Evolutionary conservation across 768 basidiomycete genomes (phyloP).

Genomic region (Calocybe indica): DNA sequence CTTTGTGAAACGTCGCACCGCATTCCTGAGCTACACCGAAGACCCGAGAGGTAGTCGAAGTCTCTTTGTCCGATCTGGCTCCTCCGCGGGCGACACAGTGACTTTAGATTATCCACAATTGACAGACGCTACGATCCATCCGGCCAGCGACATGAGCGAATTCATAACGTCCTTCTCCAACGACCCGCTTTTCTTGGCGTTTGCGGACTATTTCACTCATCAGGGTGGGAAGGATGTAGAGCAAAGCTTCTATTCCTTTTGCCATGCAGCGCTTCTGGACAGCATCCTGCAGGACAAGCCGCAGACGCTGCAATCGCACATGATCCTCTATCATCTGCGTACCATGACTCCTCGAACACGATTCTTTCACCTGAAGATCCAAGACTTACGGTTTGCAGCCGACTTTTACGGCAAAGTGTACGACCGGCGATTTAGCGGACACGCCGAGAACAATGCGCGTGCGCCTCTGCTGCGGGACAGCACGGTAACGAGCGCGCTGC

Average conservation of each 20-base stretch:
- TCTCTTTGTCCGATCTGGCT: slow-evolving; percentile 83
- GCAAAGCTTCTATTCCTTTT: slow-evolving; percentile 60
- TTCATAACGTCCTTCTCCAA: slow-evolving; percentile 88
- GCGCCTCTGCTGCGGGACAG: slow-evolving; percentile 69
- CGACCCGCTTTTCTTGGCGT: slow-evolving; percentile 71
- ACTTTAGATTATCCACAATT: slow-evolving; percentile 81
- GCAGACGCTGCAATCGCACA: slow-evolving; percentile 66
- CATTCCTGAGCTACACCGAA: slow-evolving; percentile 88
- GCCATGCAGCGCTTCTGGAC: slow-evolving; percentile 75
- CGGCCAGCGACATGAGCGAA: slow-evolving; percentile 70
- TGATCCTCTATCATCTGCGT: slow-evolving; percentile 67
- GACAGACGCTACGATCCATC: slow-evolving; percentile 58
- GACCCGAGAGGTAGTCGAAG: slow-evolving; percentile 92
- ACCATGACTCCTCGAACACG: slow-evolving; percentile 49
- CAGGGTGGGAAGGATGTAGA: slow-evolving; percentile 56
- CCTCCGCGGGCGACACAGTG: slow-evolving; percentile 78
- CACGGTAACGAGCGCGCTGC: slow-evolving; percentile 59
- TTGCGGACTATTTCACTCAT: slow-evolving; percentile 74
- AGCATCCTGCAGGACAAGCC: slow-evolving; percentile 91
- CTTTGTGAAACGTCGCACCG: slow-evolving; percentile 88
- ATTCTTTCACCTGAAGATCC: slow-evolving; percentile 62
- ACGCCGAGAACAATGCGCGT: slow-evolving; percentile 57
- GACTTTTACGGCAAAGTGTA: slow-evolving; percentile 77
- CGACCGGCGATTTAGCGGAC: slow-evolving; percentile 69
- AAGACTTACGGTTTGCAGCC: slow-evolving; percentile 67